These are phyloP conservation scores for Globisporangium alternatum DNA, from an alignment of 352 stramenopile genomes.

Conservation along the genomic window DNA sequence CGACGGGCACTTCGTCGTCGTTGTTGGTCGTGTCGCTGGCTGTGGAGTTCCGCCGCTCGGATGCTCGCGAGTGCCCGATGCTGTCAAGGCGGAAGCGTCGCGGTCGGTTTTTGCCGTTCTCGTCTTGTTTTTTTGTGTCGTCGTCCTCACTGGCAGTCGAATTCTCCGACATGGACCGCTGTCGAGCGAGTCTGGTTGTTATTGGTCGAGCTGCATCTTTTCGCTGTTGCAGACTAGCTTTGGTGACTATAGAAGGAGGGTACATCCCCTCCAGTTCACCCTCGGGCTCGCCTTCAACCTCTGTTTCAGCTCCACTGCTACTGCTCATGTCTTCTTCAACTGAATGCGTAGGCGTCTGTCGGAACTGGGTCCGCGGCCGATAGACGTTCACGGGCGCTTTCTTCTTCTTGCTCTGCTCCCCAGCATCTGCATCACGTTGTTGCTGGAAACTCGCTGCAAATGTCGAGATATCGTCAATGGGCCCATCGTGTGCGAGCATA, in stretches of 20 bases:
- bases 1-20: background rate
- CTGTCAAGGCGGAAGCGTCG: slow-evolving; percentile 25
- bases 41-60: slow-evolving; percentile 9
- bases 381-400: slow-evolving; percentile 29
- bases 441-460: slow-evolving; percentile 55
- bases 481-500: slow-evolving; percentile 65
- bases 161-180: slow-evolving; percentile 20
- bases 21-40: slow-evolving; percentile 3
- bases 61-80: background rate
- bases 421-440: slow-evolving; percentile 17
- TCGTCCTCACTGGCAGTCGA: slow-evolving; percentile 13
- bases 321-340: slow-evolving; percentile 32
- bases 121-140: background rate
- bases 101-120: slow-evolving; percentile 5
- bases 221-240: background rate
- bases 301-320: slow-evolving; percentile 59
- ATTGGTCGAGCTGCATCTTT: slow-evolving; percentile 7
- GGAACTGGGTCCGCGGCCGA: slow-evolving; percentile 36
- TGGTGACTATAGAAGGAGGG: background rate
- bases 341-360: slow-evolving; percentile 28
- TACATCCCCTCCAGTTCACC: slow-evolving; percentile 12
- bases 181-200: background rate
- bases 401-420: slow-evolving; percentile 24
- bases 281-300: slow-evolving; percentile 57
- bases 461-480: slow-evolving; percentile 36